A percentile compares a stretch with the other conserved stretches of the same genome.
These are phyloP conservation scores for Lactifluus pinguis DNA, from an alignment of 768 basidiomycete genomes.

Conservation along the genomic window DNA sequence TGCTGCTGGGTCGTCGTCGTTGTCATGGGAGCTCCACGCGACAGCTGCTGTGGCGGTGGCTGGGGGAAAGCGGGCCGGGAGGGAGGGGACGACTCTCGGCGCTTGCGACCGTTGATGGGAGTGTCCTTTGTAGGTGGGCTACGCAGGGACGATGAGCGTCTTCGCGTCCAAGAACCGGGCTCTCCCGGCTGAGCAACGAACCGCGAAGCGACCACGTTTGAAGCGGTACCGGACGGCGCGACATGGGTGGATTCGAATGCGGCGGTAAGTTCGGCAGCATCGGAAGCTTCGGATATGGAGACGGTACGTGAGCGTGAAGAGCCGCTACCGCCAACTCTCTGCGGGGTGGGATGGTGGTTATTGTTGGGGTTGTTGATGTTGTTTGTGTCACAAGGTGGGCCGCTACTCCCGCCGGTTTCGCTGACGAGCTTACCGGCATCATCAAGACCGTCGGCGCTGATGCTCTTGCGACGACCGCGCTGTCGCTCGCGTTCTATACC, in stretches of 20 bases:
- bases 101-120: neutral
- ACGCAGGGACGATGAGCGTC: constrained; percentile 6
- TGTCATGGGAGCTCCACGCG: neutral
- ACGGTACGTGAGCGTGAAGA: constrained; percentile 11
- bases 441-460: constrained; percentile 7
- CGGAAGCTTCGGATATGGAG: constrained; percentile 8
- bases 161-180: constrained; percentile 1
- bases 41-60: neutral
- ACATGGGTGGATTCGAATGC: neutral
- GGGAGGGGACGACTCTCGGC: constrained; percentile 6
- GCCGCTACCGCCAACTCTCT: neutral
- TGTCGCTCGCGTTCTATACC: constrained; percentile 13
- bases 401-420: neutral
- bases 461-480: constrained; percentile 13
- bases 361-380: too few species aligned
- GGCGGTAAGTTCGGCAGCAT: neutral
- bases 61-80: neutral
- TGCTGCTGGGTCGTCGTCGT: neutral
- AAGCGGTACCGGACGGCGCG: neutral
- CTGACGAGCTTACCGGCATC: neutral
- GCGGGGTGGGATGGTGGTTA: neutral
- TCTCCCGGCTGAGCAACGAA: neutral
- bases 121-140: neutral
- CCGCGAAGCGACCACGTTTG: neutral
- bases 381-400: neutral